Evolutionary conservation across 306 rosid species (phyloP).

Genomic region (Cicer yamashitae): DNA sequence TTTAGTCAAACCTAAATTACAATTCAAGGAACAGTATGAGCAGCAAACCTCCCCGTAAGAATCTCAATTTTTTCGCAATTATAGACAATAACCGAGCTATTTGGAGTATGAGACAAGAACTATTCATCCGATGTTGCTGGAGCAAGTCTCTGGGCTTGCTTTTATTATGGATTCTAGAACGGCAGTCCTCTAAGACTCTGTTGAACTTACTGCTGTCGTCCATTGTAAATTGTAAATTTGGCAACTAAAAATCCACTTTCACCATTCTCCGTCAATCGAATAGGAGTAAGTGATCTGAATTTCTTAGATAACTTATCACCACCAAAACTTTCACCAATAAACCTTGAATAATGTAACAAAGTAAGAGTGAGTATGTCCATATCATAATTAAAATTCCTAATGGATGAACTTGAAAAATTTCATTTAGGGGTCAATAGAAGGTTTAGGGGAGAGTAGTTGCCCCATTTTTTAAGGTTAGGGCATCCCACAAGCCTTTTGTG

Average conservation of each 20-base stretch:
- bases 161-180: background rate
- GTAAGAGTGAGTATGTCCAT: constrained; percentile 16
- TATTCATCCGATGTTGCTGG: background rate
- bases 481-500: background rate
- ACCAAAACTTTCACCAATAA: background rate
- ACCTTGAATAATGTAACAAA: constrained; percentile 1
- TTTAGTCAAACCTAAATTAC: background rate
- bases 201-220: background rate
- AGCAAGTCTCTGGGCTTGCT: background rate
- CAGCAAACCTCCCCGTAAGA: background rate
- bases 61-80: background rate
- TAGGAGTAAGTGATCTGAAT: constrained; percentile 9
- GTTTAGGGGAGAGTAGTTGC: background rate
- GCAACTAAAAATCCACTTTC: background rate
- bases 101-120: background rate
- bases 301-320: background rate
- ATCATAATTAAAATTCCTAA: constrained; percentile 1
- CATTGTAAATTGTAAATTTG: background rate
- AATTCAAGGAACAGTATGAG: no score
- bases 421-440: background rate
- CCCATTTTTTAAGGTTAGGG: constrained; percentile 1
- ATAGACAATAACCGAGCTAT: background rate
- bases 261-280: constrained; percentile 2
- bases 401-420: background rate
- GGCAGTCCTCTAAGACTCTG: background rate